These are phyloP conservation scores for Fraxinus greggii DNA, from an alignment of 305 asterid species.

Conservation along the genomic window DNA sequence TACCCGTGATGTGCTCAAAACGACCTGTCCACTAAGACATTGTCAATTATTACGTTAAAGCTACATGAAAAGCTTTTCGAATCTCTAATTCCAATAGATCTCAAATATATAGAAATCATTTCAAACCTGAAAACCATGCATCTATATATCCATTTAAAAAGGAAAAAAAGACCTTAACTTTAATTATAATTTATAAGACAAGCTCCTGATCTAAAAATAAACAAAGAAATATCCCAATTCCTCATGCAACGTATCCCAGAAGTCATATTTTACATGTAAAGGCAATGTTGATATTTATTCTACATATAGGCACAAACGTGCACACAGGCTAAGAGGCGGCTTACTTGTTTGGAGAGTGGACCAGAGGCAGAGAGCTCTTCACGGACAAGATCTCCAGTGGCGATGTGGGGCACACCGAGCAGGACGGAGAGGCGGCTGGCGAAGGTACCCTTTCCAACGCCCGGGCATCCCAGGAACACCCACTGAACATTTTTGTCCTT, in stretches of 20 bases:
- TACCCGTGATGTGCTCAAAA: neutral
- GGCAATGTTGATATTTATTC: neutral
- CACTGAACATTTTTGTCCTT: constrained; percentile 71
- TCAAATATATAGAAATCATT: neutral
- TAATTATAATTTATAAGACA: neutral
- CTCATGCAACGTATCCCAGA: neutral
- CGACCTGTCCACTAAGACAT: neutral
- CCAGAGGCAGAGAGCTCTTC: constrained; percentile 76
- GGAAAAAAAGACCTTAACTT: neutral
- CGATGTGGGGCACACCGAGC: constrained; percentile 93
- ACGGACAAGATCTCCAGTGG: constrained; percentile 99
- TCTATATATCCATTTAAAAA: neutral
- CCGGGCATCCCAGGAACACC: constrained; percentile 94
- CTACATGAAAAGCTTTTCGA: neutral
- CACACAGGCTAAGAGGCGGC: neutral
- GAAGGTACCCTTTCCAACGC: constrained; percentile 96
- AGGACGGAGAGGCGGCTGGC: constrained; percentile 83
- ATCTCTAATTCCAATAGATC: neutral
- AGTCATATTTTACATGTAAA: neutral
- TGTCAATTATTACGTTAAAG: neutral
- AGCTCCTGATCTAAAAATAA: neutral
- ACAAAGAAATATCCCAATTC: neutral
- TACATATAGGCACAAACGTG: neutral
- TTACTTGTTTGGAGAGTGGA: constrained; percentile 66
- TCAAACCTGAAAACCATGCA: neutral